phyloP scores from a whole-genome alignment of 2,329 filamentous ascomycete species.

The Aureobasidium sp. region DNA sequence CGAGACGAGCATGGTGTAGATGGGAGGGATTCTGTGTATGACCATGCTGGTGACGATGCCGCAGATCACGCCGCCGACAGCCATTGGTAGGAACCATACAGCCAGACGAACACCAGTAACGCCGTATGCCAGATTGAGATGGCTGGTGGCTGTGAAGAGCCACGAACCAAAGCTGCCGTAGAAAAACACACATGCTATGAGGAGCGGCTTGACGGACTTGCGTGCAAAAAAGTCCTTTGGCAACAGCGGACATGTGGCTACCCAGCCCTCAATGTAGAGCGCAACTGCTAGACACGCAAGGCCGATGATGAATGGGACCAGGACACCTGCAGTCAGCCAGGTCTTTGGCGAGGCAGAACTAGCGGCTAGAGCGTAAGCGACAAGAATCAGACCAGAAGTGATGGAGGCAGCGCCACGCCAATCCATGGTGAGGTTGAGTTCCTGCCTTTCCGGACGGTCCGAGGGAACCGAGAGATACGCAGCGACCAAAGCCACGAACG shows the following conservation, averaged over 20 bases:
- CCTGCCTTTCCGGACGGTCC: conserved; percentile 26
- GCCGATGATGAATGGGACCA: conserved; percentile 26
- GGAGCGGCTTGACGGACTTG: conserved; percentile 26
- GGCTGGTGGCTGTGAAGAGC: conserved; percentile 29
- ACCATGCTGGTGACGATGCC: conserved; percentile 27
- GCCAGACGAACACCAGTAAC: conserved; percentile 26
- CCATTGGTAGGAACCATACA: conserved; percentile 30
- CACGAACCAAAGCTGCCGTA: conserved; percentile 28
- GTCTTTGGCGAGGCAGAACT: conserved; percentile 24
- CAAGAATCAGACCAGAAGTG: conserved; percentile 29
- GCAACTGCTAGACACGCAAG: conserved; percentile 23
- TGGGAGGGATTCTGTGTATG: conserved; percentile 27
- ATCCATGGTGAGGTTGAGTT: conserved; percentile 31
- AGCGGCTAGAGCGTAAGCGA: conserved; percentile 30
- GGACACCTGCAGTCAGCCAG: conserved; percentile 25
- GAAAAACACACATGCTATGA: conserved; percentile 30
- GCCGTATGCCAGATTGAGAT: neutral
- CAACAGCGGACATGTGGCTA: conserved; percentile 28
- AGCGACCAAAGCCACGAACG: conserved; percentile 24
- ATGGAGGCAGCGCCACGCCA: conserved; percentile 30
- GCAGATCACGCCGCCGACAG: conserved; percentile 28
- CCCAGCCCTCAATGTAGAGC: conserved; percentile 30
- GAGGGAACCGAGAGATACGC: conserved; percentile 29
- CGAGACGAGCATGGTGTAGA: conserved; percentile 26
- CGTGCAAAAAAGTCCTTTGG: conserved; percentile 31